phyloP scores from a whole-genome alignment of 1,284 basidiomycete genomes.

The Cryptococcus sp. region DNA sequence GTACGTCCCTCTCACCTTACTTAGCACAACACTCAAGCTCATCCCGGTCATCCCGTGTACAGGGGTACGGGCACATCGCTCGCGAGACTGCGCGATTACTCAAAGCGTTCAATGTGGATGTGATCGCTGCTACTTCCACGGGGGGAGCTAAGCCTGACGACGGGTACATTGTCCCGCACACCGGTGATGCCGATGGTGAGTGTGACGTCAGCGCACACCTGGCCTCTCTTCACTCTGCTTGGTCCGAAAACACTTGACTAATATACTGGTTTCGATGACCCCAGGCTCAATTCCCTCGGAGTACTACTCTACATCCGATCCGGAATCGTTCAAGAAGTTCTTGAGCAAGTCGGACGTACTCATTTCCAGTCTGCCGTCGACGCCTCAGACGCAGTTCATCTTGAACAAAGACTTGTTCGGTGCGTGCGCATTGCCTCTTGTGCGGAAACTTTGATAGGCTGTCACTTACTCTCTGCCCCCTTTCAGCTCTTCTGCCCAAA shows the following conservation, averaged over 20 bases:
- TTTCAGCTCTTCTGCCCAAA: slow-evolving; percentile 33
- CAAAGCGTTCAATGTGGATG: slow-evolving; percentile 39
- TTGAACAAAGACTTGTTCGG: slow-evolving; percentile 39
- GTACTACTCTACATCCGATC: slow-evolving; percentile 44
- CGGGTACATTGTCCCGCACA: slow-evolving; percentile 50
- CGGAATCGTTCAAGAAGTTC: slow-evolving; percentile 41
- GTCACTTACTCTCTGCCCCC: neutral
- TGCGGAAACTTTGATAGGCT: neutral
- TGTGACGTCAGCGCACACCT: neutral
- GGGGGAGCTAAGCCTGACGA: slow-evolving; percentile 40
- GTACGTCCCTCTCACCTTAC: slow-evolving; percentile 10
- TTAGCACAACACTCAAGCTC: neutral
- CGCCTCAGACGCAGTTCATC: slow-evolving; percentile 39
- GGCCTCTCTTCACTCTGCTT: neutral
- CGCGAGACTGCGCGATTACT: slow-evolving; percentile 49
- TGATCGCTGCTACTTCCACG: slow-evolving; percentile 51
- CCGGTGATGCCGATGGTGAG: slow-evolving; percentile 47
- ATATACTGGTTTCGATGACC: neutral
- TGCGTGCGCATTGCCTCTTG: slow-evolving; percentile 11
- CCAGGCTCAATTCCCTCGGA: slow-evolving; percentile 40
- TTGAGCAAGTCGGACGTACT: slow-evolving; percentile 41
- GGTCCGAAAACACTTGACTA: neutral
- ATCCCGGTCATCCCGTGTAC: neutral
- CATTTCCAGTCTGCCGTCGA: slow-evolving; percentile 47
- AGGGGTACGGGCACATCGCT: slow-evolving; percentile 45